Evolutionary conservation across 1,284 basidiomycete species (phyloP), one percentile per base, ranked within the genome.

Genomic region (Sanguinoderma infundibulare): DNA sequence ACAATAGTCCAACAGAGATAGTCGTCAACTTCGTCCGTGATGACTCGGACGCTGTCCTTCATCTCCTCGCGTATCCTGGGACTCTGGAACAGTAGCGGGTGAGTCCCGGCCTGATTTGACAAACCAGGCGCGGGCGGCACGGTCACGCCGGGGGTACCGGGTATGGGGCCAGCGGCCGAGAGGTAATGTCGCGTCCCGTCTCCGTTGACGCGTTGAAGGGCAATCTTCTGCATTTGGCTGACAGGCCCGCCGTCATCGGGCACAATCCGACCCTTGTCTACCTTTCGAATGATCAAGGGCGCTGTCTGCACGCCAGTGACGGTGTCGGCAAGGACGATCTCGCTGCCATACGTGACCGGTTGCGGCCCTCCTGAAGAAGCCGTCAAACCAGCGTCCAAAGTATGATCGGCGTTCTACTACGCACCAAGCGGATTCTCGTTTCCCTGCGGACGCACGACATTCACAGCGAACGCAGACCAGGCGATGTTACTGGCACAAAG

Each of bases 1-100:
- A 96, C 94, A 67, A 98, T 95, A 9, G 94, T 95, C 96, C 96
- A 98, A 71, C 94, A 95, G 61, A 96, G 83, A 78, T 94, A 95
- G 73, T 98, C 96, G 71, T 97, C 94, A 14, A 98, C 94, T 74
- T 94, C 92, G 70, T 96, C 94, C 24, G 86, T 87, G 54, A 90
- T 83, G 32, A 85, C 76, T 52, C 84, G 85, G 44, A 85, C 81
- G 17, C 89, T 87, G 65, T 93, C 89, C 72, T 91, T 90, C 57
- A 87, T 75, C 70, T 93, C 90, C 61, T 91, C 90, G 38, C 86
- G 83, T 17, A 90, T 81, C 51, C 90, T 85, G 53, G 92, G 90
- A 6, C 87, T 81, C 72, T 89, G 87, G 75, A 92, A 95, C 47
- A 92, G 79, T 35, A 95, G 75, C 24, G 91, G 87, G 70, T 95